Evolutionary conservation across 371 early-diverging fungal genomes (phyloP).

Genomic region (Parasitella parasitica): DNA sequence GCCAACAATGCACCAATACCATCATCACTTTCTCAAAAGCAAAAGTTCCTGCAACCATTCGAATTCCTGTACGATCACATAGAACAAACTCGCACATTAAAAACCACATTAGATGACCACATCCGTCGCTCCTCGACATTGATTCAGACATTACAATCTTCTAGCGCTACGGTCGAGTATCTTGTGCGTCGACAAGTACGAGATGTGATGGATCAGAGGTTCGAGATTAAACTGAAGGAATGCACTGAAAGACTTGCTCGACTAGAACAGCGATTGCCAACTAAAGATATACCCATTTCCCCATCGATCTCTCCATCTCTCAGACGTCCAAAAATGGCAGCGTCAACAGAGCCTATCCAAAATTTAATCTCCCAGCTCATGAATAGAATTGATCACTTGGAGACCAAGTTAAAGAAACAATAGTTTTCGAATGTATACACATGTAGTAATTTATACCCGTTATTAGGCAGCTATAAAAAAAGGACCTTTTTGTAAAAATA

Average conservation of each 20-base stretch:
- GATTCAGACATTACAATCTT: slow-evolving; percentile 71
- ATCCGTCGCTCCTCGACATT: slow-evolving; percentile 71
- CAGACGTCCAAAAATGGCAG: neutral
- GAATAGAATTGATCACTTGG: slow-evolving; percentile 38
- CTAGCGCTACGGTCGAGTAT: slow-evolving; percentile 72
- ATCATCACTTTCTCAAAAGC: slow-evolving; percentile 30
- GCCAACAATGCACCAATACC: neutral
- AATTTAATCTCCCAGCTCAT: slow-evolving; percentile 27
- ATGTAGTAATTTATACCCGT: neutral
- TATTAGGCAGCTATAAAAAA: neutral
- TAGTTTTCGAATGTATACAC: neutral
- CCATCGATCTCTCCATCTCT: slow-evolving; percentile 13
- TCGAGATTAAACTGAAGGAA: slow-evolving; percentile 19
- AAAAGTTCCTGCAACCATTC: slow-evolving; percentile 57
- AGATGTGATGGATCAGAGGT: slow-evolving; percentile 30
- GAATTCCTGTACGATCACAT: slow-evolving; percentile 58
- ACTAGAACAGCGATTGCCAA: slow-evolving; percentile 20
- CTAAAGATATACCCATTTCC: slow-evolving; percentile 15
- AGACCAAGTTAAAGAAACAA: slow-evolving; percentile 27
- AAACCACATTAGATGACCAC: slow-evolving; percentile 71
- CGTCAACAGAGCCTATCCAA: neutral
- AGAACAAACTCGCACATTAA: slow-evolving; percentile 54
- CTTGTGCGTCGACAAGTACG: slow-evolving; percentile 64
- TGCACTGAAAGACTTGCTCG: slow-evolving; percentile 25
- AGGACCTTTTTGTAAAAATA: neutral